Conservation (phyloP, 2,329 filamentous ascomycete genomes). For the Endocalyx cinctus region DNA sequence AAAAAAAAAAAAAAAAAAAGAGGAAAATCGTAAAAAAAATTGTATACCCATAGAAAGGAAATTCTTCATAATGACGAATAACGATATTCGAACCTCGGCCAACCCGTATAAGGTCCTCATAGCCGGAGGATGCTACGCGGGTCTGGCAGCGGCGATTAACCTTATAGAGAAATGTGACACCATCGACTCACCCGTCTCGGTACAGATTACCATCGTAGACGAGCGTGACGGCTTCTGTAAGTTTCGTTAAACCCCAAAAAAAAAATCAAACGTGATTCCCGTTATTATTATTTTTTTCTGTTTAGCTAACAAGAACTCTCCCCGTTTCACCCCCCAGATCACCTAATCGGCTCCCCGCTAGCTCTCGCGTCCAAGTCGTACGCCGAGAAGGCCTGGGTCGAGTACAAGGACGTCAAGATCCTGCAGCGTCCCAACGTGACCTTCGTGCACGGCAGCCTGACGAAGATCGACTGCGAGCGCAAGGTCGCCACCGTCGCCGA, state of each 20-base stretch:
- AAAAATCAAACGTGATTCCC: too few relatives aligned
- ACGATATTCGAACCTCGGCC: conserved; percentile 8
- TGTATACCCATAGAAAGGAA: too few relatives aligned
- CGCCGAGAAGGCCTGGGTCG: conserved; percentile 65
- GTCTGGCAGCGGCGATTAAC: conserved; percentile 62
- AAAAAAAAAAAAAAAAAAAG: too few relatives aligned
- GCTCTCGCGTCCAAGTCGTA: conserved; percentile 62
- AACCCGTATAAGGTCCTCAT: conserved; percentile 55
- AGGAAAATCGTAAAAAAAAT: too few relatives aligned
- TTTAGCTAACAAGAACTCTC: too few relatives aligned
- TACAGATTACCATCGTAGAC: conserved; percentile 71
- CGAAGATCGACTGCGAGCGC: conserved; percentile 50
- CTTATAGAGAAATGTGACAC: conserved; percentile 60
- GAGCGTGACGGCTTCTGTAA: conserved; percentile 80
- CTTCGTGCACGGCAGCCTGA: conserved; percentile 62
- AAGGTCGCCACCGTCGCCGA: conserved; percentile 57
- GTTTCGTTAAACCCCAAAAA: too few relatives aligned
- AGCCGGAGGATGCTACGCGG: conserved; percentile 69
- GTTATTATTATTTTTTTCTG: too few relatives aligned
- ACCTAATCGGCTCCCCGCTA: conserved; percentile 71
- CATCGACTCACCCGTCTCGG: conserved; percentile 43
- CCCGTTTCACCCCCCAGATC: too few relatives aligned
- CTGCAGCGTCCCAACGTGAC: conserved; percentile 59
- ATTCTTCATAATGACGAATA: too few relatives aligned
- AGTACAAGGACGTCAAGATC: conserved; percentile 61